These are phyloP conservation scores for Oryza nivara DNA, from an alignment of 176 grass and related monocot genomes.

Conservation along the genomic window DNA sequence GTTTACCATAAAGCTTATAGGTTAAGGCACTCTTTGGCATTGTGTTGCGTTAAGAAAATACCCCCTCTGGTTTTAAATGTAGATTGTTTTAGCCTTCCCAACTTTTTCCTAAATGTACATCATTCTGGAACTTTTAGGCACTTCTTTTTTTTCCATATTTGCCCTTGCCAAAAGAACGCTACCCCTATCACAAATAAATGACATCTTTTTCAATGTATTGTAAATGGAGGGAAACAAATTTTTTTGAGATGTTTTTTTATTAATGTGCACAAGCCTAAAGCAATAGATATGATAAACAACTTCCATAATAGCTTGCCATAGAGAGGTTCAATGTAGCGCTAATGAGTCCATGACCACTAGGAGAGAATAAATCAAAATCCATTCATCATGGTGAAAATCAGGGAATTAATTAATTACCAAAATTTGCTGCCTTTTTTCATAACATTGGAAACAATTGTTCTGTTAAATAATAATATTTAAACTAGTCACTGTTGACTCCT, in stretches of 20 bases:
- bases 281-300: background rate
- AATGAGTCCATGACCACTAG: background rate
- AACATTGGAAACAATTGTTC: background rate
- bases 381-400: background rate
- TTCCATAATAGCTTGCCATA: background rate
- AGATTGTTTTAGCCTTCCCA: background rate
- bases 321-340: background rate
- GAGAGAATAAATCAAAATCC: background rate
- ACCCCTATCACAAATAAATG: background rate
- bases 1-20: background rate
- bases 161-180: background rate
- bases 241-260: background rate
- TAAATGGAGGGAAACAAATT: background rate
- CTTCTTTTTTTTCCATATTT: background rate
- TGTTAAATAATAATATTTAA: background rate
- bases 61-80: background rate
- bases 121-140: background rate
- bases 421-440: background rate
- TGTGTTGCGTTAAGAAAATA: background rate
- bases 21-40: conserved; percentile 10
- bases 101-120: background rate
- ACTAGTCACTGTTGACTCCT: background rate
- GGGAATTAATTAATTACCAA: background rate
- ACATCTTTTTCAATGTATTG: background rate
- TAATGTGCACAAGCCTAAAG: background rate